Evolutionary conservation across 2,329 filamentous ascomycete genomes (phyloP).

Genomic region (Hypomyces perniciosus): DNA sequence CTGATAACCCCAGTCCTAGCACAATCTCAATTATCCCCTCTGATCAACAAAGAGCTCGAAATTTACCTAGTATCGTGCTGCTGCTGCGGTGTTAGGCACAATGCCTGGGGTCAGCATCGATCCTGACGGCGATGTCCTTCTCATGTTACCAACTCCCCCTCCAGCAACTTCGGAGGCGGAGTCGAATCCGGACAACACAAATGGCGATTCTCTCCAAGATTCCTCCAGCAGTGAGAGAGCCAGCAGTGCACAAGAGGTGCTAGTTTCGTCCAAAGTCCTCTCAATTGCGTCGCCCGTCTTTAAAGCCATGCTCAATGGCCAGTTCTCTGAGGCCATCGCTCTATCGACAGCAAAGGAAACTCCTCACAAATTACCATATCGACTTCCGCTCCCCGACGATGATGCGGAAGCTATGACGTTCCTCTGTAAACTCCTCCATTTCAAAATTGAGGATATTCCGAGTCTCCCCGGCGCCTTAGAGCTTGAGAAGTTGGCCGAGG

Average conservation of each 20-base stretch:
- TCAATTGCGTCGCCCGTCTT: not conserved
- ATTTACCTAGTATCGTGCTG: not conserved
- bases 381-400: not conserved
- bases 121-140: not conserved
- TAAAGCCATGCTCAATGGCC: not conserved
- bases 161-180: not conserved
- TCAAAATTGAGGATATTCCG: not conserved
- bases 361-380: not conserved
- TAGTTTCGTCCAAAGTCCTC: not conserved
- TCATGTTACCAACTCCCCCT: not conserved
- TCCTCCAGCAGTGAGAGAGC: not conserved
- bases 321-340: not conserved
- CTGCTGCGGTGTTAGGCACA: not conserved
- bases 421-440: not conserved
- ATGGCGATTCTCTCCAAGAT: not conserved
- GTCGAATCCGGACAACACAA: not conserved
- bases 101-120: not conserved
- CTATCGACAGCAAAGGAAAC: not conserved
- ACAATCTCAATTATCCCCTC: too few species aligned
- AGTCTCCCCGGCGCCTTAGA: not conserved
- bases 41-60: not conserved
- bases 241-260: not conserved
- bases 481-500: not conserved
- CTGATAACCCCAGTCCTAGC: too few species aligned
- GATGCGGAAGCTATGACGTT: not conserved